Conservation (phyloP, 495 filamentous ascomycete species). For the Umbilicaria muhlenbergii region DNA sequence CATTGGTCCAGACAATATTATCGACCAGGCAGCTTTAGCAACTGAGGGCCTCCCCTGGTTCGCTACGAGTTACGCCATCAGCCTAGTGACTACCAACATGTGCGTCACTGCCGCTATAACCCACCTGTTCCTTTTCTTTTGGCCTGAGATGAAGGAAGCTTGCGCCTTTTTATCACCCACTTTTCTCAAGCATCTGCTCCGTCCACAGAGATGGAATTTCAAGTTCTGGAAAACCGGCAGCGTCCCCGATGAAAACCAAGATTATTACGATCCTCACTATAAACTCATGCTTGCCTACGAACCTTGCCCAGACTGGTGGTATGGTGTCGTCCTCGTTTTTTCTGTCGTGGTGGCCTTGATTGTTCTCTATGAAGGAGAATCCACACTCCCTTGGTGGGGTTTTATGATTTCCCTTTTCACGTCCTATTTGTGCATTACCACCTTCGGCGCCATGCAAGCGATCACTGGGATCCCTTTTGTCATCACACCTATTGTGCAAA, state of each 20-base stretch:
- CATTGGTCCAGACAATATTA: conserved; percentile 17
- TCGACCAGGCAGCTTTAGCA: conserved; percentile 18
- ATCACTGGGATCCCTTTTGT: conserved; percentile 23
- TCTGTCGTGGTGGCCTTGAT: conserved; percentile 34
- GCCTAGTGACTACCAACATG: conserved; percentile 27
- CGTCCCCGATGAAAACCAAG: conserved; percentile 7
- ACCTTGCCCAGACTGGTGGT: conserved; percentile 42
- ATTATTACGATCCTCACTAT: conserved; percentile 30
- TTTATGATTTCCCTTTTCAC: conserved; percentile 33
- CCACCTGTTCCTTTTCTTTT: conserved; percentile 23
- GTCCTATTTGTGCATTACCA: conserved; percentile 17
- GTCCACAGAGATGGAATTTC: conserved; percentile 1
- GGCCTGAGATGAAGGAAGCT: conserved; percentile 17
- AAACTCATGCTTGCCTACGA: conserved; percentile 30
- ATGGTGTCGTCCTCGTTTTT: conserved; percentile 23
- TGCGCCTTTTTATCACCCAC: conserved; percentile 11
- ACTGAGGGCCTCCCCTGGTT: conserved; percentile 23
- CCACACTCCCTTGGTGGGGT: conserved; percentile 38
- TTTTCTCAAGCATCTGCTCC: conserved; percentile 10
- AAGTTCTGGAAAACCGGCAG: conserved; percentile 18
- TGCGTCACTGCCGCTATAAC: conserved; percentile 26
- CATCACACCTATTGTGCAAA: conserved; percentile 21
- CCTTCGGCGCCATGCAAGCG: conserved; percentile 22
- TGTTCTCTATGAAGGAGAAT: conserved; percentile 28
- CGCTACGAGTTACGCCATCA: conserved; percentile 22